A percentile compares a stretch with the other conserved stretches of the same genome.
phyloP scores from a whole-genome alignment of 1,139 yeast genomes.

The Kurtzmaniella quercitrusa region DNA sequence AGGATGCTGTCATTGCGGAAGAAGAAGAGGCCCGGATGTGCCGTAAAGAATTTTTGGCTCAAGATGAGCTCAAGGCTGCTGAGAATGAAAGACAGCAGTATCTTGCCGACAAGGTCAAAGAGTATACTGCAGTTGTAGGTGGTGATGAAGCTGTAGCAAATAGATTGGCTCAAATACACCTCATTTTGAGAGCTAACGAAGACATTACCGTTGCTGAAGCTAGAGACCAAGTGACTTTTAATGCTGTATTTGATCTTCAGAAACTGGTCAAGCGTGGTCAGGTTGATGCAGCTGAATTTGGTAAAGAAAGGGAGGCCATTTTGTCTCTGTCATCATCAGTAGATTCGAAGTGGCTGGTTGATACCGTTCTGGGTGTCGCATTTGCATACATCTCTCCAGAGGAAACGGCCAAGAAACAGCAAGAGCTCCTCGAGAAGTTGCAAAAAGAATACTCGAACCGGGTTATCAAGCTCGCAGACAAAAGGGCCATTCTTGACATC shows the following conservation, averaged over 20 bases:
- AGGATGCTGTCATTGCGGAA: constrained; percentile 46
- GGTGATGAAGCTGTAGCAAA: constrained; percentile 33
- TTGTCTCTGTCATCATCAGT: constrained; percentile 11
- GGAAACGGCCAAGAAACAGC: constrained; percentile 16
- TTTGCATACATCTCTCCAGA: constrained; percentile 19
- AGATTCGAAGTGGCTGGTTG: constrained; percentile 26
- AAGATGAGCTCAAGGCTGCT: not conserved
- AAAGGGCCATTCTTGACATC: constrained; percentile 19
- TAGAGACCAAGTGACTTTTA: constrained; percentile 51
- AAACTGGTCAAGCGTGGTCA: constrained; percentile 41
- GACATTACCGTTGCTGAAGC: constrained; percentile 45
- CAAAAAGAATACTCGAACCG: constrained; percentile 18
- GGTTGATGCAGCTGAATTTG: constrained; percentile 26
- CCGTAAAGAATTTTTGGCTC: constrained; percentile 48
- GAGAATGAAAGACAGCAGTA: not conserved
- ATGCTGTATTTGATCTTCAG: constrained; percentile 44
- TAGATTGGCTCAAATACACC: constrained; percentile 6
- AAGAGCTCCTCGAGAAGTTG: constrained; percentile 18
- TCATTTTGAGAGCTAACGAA: constrained; percentile 12
- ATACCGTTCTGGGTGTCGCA: constrained; percentile 22
- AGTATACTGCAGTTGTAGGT: constrained; percentile 23
- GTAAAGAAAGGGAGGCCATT: constrained; percentile 13
- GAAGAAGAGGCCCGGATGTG: constrained; percentile 56
- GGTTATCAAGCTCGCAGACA: constrained; percentile 24
- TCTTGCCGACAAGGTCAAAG: not conserved